These are phyloP conservation scores for Mortierella sp. DNA, from an alignment of 371 early-diverging fungal genomes.

Conservation along the genomic window DNA sequence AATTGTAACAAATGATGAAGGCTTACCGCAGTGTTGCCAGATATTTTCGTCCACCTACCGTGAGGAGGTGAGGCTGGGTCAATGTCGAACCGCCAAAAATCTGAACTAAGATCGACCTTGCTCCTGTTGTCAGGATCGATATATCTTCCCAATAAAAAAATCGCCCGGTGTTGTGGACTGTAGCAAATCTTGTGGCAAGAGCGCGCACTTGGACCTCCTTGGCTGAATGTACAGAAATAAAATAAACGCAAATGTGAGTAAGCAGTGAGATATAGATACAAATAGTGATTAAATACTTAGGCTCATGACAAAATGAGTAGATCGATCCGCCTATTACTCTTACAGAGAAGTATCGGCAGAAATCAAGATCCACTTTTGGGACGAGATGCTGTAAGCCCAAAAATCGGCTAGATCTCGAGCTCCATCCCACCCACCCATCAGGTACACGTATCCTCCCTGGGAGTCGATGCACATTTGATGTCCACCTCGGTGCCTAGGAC, in stretches of 20 bases:
- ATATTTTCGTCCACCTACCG: constrained; percentile 81
- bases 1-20: not conserved
- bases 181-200: constrained; percentile 95
- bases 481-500: constrained; percentile 86
- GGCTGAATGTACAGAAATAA: constrained; percentile 54
- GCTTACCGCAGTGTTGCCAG: constrained; percentile 78
- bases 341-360: constrained; percentile 81
- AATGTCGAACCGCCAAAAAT: constrained; percentile 91
- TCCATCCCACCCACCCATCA: constrained; percentile 98
- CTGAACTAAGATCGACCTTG: constrained; percentile 75
- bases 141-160: constrained; percentile 91
- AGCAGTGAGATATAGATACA: not conserved
- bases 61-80: constrained; percentile 54
- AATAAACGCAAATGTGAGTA: not conserved
- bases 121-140: constrained; percentile 79
- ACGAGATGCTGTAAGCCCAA: constrained; percentile 82
- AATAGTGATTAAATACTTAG: not conserved
- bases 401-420: constrained; percentile 88
- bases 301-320: not conserved
- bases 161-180: constrained; percentile 77
- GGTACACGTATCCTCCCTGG: constrained; percentile 77
- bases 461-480: constrained; percentile 97
- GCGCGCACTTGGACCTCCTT: constrained; percentile 90
- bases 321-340: not conserved
- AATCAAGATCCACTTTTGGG: constrained; percentile 79